phyloP scores from a whole-genome alignment of 768 basidiomycete species.

The Lactarius hengduanensis region DNA sequence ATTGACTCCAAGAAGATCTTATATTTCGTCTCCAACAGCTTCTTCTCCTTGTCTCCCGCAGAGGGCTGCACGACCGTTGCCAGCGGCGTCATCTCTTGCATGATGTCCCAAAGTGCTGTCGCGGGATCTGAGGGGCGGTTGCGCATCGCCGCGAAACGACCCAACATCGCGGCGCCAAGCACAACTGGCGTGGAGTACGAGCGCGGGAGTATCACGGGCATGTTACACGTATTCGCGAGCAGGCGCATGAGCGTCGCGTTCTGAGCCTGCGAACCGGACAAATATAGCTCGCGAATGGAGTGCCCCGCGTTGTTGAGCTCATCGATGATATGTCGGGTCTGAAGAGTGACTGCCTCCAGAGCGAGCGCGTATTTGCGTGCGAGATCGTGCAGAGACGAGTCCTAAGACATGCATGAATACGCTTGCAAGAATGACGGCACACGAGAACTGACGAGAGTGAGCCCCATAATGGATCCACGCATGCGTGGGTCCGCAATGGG shows the following conservation, averaged over 20 bases:
- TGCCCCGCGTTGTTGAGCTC: conserved; percentile 88
- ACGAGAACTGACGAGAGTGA: conserved; percentile 58
- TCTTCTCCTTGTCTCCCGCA: conserved; percentile 62
- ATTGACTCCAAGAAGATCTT: conserved; percentile 88
- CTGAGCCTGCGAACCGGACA: conserved; percentile 92
- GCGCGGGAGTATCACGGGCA: conserved; percentile 80
- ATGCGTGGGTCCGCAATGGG: conserved; percentile 95
- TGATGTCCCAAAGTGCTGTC: conserved; percentile 82
- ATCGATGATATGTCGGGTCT: conserved; percentile 92
- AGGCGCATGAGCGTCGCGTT: conserved; percentile 87
- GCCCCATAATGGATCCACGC: conserved; percentile 88
- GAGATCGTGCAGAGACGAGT: conserved; percentile 72
- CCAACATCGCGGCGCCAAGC: conserved; percentile 92
- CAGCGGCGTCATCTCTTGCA: conserved; percentile 94
- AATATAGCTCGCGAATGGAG: conserved; percentile 77
- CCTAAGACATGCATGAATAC: conserved; percentile 40
- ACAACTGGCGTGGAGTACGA: conserved; percentile 82
- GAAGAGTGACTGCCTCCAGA: conserved; percentile 90
- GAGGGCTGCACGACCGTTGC: conserved; percentile 69
- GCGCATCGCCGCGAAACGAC: conserved; percentile 72
- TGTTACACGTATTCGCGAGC: conserved; percentile 78
- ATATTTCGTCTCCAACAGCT: conserved; percentile 87
- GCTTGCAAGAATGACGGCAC: neutral
- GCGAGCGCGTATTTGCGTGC: conserved; percentile 89
- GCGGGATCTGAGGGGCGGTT: conserved; percentile 49